Base-by-base conservation (phyloP, 1,284 basidiomycete species). In the Apiotrichum porosum region DNA sequence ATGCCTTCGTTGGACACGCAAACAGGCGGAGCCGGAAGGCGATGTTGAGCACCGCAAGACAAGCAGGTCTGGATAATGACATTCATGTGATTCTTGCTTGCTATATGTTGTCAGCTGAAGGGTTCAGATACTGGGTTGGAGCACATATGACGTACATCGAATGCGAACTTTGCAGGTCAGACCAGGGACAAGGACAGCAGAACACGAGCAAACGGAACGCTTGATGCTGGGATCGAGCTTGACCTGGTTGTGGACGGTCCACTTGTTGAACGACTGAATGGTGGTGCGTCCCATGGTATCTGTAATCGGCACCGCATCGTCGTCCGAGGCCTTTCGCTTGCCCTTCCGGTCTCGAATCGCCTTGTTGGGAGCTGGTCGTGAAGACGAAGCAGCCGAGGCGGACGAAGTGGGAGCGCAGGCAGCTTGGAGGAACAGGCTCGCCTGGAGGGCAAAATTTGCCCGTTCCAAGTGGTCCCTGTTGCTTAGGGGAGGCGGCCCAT, bases 401-500 rank as follows among this genome's bases (percentile, higher is more conserved):
- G 31, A 17, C 17, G 33, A 42, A 21, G 18, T 33, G 19, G 18
- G 42, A 13, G 30, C 23, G 12, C 26, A 28, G 8, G 26, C 26
- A 12, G 26, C 12, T 24, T 69, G 65, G 3, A 72, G 54, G 41
- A 61, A 63, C 24, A 66, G 46, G 22, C 62, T 58, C 23, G 68
- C 65, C 52, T 72, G 69, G 37, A 64, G 49, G 9, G 66, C 58
- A 50, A 58, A 72, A 43, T 70, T 66, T 19, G 65, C 49, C 26
- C 69, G 63, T 40, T 72, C 67, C 34, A 64, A 62, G 17, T 68
- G 57, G 44, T 72, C 69, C 44, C 57, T 54, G 46, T 65, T 60
- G 13, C 51, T 48, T 9, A 68, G 44, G 6, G 61, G 46, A 3
- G 68, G 65, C 10, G 49, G 47, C n/a, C 21, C 47, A 31, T 37